Base-by-base conservation (phyloP, 2,329 filamentous ascomycete species). In the Nemania diffusa region DNA sequence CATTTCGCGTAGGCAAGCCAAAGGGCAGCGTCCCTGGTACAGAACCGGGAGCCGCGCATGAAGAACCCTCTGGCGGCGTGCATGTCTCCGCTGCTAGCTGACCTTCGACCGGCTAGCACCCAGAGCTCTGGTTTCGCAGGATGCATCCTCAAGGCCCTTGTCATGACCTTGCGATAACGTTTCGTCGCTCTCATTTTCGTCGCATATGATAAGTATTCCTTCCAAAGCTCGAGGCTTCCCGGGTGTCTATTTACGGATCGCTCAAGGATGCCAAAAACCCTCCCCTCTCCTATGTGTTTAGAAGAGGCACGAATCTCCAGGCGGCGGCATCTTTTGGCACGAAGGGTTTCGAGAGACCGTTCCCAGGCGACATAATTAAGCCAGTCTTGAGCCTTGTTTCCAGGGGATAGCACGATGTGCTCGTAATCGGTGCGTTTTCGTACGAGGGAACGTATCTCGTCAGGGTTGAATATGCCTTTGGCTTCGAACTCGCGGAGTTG, bases 341-440 rank as follows among this genome's bases (percentile, higher is more conserved):
- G 91, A 48, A 98, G 86, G 2, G 87, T 81, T 74, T 97, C 93
- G 65, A 92, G 84, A 27, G 86, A 88, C 69, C 86, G 85, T 75
- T 92, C 90, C 88, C 89, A 91, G 64, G 84, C 88, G 52, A 92
- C 91, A 82, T 98, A 99, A 72, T 90, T 88, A 61, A 92, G 90
- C 82, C 93, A 98, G 78, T 97, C 93, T 67, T 87, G 81, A 0
- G 94, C 87, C 48, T 88, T 87, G 68, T 90, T 90, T 56, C 94
- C 93, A 26, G 93, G 90, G 2, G 93, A 90, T 69, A 97, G 92
- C 72, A 98, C 88, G 65, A 90, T 91, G 81, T 97, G 95, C 79
- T 99, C 96, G 78, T 94, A 97, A 74, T 97, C 92, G 76, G 93
- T 97, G 73, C 96, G 90, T 79, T 96, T 97, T 77, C 91, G 90